These are phyloP conservation scores for Olyra latifolia DNA, from an alignment of 176 grass and related monocot species.

Conservation along the genomic window DNA sequence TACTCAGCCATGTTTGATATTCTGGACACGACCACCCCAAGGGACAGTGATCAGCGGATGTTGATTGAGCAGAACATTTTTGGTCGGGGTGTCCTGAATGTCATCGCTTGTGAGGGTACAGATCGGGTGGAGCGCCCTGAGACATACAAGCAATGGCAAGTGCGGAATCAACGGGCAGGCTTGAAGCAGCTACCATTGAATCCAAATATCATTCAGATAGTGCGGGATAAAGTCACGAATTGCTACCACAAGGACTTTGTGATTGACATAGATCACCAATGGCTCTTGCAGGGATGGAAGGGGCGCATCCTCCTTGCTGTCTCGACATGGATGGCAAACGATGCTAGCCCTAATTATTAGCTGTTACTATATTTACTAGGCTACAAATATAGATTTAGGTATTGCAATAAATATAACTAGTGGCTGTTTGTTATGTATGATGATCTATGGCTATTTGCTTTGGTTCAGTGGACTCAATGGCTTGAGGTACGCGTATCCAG, in stretches of 20 bases:
- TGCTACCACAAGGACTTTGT: conserved; percentile 87
- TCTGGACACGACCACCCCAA: conserved; percentile 69
- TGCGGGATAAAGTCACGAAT: conserved; percentile 45
- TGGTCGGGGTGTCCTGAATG: conserved; percentile 65
- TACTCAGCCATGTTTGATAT: conserved; percentile 77
- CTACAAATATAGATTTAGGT: conserved; percentile 30
- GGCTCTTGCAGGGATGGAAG: conserved; percentile 91
- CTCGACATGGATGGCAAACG: conserved; percentile 58
- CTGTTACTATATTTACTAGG: neutral
- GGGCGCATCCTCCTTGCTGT: conserved; percentile 69
- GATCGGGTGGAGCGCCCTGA: conserved; percentile 80
- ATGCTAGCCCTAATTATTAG: conserved; percentile 42
- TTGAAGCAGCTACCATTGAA: conserved; percentile 71
- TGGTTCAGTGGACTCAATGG: conserved; percentile 28
- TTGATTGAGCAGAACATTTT: conserved; percentile 74
- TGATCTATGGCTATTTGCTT: conserved; percentile 22
- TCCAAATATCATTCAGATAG: conserved; percentile 36
- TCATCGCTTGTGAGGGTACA: conserved; percentile 70
- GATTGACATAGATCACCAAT: conserved; percentile 65
- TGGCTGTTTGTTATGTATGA: conserved; percentile 45
- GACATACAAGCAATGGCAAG: conserved; percentile 90
- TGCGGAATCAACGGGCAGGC: conserved; percentile 70
- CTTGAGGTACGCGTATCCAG: conserved; percentile 14
- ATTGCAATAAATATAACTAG: conserved; percentile 27
- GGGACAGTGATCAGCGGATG: conserved; percentile 63